These are phyloP conservation scores for Beauveria sp. DNA, from an alignment of 2,329 filamentous ascomycete genomes.

Conservation along the genomic window DNA sequence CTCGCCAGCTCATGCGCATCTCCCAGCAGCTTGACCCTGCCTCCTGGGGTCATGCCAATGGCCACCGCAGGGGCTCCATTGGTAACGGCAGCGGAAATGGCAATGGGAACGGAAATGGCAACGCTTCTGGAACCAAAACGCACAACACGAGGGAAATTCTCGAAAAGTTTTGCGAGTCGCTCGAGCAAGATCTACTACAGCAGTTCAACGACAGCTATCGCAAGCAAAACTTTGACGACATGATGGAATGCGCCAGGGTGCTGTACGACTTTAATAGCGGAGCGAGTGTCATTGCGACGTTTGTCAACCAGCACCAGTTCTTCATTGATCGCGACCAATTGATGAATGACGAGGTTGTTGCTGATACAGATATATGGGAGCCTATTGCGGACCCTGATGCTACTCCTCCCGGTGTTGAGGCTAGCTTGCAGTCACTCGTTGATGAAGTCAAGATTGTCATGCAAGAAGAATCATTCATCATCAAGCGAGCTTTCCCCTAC, in stretches of 20 bases:
- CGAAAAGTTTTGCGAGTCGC: constrained; percentile 90
- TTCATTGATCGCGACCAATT: constrained; percentile 95
- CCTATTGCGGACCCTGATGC: constrained; percentile 88
- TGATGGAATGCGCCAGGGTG: constrained; percentile 94
- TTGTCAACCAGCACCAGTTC: constrained; percentile 98
- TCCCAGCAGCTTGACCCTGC: constrained; percentile 80
- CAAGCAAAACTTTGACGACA: constrained; percentile 91
- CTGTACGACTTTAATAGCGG: constrained; percentile 94
- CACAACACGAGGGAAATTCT: constrained; percentile 79
- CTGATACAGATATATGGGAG: constrained; percentile 77
- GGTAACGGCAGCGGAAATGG: constrained; percentile 30
- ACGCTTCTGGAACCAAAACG: constrained; percentile 34
- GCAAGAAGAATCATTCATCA: constrained; percentile 94
- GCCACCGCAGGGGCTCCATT: constrained; percentile 32
- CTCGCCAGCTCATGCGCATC: constrained; percentile 86
- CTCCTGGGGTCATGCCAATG: constrained; percentile 56
- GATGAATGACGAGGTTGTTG: constrained; percentile 74
- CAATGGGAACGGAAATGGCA: constrained; percentile 38
- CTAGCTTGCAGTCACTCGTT: constrained; percentile 81
- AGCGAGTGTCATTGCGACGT: constrained; percentile 86
- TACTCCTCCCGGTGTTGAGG: constrained; percentile 84
- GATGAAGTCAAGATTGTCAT: constrained; percentile 94
- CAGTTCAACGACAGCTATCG: constrained; percentile 98
- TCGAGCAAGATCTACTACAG: constrained; percentile 90
- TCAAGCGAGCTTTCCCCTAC: constrained; percentile 92